Percentiles rank a stretch among this genome's conserved stretches.
Evolutionary conservation across 139 green algal genomes (phyloP).

Genomic region (Chlamydomonas applanata): DNA sequence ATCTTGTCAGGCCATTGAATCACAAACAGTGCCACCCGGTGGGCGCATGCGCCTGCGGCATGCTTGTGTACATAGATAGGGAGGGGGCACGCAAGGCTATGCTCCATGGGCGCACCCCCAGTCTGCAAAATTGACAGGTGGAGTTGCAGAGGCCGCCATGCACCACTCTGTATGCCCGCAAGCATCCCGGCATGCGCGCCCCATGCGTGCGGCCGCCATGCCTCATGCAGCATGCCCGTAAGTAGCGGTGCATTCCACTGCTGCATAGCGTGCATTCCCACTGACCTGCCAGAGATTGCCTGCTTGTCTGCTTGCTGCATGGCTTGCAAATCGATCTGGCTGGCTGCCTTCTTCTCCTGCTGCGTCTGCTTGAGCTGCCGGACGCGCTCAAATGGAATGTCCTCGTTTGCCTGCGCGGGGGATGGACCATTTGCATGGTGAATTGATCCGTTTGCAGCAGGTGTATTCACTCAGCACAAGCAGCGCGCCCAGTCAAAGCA

Average conservation of each 20-base stretch:
- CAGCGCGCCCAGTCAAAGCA: too few species aligned
- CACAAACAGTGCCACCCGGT: neutral
- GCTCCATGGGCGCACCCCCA: too few species aligned
- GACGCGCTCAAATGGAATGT: slow-evolving; percentile 92
- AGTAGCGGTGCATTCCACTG: too few species aligned
- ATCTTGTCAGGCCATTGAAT: neutral
- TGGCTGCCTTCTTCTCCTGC: slow-evolving; percentile 81
- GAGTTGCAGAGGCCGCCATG: too few species aligned
- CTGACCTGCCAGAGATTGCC: slow-evolving; percentile 42
- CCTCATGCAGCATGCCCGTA: too few species aligned
- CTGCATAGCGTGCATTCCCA: neutral
- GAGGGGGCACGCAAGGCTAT: too few species aligned
- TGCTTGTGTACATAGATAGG: too few species aligned
- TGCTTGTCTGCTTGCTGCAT: slow-evolving; percentile 54
- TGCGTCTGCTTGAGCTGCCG: slow-evolving; percentile 74
- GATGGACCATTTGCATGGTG: neutral
- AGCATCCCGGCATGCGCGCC: too few species aligned
- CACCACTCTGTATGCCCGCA: too few species aligned
- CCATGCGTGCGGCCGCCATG: too few species aligned
- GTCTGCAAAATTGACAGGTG: too few species aligned
- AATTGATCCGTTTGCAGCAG: neutral
- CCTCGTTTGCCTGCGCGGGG: slow-evolving; percentile 42
- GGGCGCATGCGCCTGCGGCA: too few species aligned
- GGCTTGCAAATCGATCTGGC: slow-evolving; percentile 65
- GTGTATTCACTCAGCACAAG: neutral